Base-by-base conservation (phyloP, 2,329 filamentous ascomycete species). In the Colletotrichum sp. region DNA sequence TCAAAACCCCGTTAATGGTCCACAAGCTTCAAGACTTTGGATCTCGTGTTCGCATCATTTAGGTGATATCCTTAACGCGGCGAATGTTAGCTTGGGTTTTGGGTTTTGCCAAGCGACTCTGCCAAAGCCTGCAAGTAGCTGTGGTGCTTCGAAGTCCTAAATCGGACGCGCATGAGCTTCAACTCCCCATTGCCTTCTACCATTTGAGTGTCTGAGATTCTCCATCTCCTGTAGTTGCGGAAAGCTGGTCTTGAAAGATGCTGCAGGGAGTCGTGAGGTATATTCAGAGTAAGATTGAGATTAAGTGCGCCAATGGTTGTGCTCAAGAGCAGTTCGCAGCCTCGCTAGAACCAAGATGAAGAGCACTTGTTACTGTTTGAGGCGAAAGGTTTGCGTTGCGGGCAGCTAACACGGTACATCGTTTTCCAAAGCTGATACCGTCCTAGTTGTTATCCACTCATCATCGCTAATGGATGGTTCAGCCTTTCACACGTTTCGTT, bases 41-140 rank as follows among this genome's bases (percentile, higher is more conserved):
- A 52, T 21, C n/a, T 52, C 43, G 43, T 24, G 1, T 52, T 52
- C 43, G 43, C n/a, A 24, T 52, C 10, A 52, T 52, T 1, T 24
- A 1, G 43, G n/a, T 6, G 0, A 24, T 52, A 24, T 0, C n/a
- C 10, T 21, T 7, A 7, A 52, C n/a, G 43, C n/a, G 2, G n/a
- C 13, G n/a, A 8, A 21, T 21, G n/a, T 52, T 0, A 0, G 43
- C 12, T 52, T 21, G 43, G 10, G 9, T 48, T 21, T 48, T 21
- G 39, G 9, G 4, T 13, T 52, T 13, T 21, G 43, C n/a, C 43
- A 52, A 13, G 43, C n/a, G 12, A 52, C 43, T 52, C 0, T 13
- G 0, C 2, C 10, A 52, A 52, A 21, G n/a, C 43, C n/a, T 21
- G 43, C 10, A 52, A 24, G n/a, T 48, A 52, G 43, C 43, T 0